A percentile compares a stretch with the other conserved stretches of the same genome.
phyloP scores from a whole-genome alignment of 2,329 filamentous ascomycete genomes.

The Arachnomyces sp. region DNA sequence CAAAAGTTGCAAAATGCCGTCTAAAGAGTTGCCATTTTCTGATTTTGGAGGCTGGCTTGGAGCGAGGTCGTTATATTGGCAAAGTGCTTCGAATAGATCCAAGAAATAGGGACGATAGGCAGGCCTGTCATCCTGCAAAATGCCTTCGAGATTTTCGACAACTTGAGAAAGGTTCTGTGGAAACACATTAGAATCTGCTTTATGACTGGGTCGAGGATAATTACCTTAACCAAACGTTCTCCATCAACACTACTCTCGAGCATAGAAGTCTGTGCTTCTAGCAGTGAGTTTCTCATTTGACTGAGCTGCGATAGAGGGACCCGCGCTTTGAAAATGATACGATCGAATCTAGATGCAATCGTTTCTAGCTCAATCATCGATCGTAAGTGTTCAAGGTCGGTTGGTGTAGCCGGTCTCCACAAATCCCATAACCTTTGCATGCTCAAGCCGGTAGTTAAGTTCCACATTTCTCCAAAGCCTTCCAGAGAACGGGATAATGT shows the following conservation, averaged over 20 bases:
- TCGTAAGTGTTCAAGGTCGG: constrained; percentile 24
- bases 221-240: constrained; percentile 26
- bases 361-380: constrained; percentile 30
- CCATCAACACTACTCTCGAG: constrained; percentile 30
- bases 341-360: constrained; percentile 30
- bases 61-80: constrained; percentile 37
- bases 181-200: constrained; percentile 2
- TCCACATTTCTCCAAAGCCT: constrained; percentile 63
- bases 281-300: constrained; percentile 29
- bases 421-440: constrained; percentile 74
- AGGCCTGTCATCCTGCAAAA: constrained; percentile 23
- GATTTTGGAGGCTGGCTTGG: constrained; percentile 9
- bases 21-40: constrained; percentile 15
- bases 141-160: constrained; percentile 28
- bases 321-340: constrained; percentile 28
- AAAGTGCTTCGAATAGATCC: constrained; percentile 40
- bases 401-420: constrained; percentile 56
- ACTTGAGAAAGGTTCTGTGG: constrained; percentile 28
- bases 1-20: constrained; percentile 28
- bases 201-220: not conserved
- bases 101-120: constrained; percentile 36
- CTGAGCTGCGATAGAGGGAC: constrained; percentile 30
- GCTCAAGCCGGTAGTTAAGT: constrained; percentile 64
- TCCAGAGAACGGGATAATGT: constrained; percentile 30
- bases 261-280: constrained; percentile 31